phyloP scores from a whole-genome alignment of 495 filamentous ascomycete genomes.

The Halenospora varia region DNA sequence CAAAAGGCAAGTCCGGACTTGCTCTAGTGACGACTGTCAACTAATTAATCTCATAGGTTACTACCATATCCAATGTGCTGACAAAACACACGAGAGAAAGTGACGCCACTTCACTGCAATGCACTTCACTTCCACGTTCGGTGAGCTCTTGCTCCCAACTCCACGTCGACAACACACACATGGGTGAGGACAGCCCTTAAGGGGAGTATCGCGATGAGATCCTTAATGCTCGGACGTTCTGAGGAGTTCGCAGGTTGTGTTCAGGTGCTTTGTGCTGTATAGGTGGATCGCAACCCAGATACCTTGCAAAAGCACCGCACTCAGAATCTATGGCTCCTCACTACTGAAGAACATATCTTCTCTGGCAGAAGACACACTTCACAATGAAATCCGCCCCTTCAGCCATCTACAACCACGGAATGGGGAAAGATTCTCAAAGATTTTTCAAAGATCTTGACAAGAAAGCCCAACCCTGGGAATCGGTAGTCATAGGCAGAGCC shows the following conservation, averaged over 20 bases:
- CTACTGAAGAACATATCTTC: not conserved
- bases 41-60: not conserved
- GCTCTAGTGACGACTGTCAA: not conserved
- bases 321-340: not conserved
- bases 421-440: not conserved
- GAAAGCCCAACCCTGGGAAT: too few relatives aligned
- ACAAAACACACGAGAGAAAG: not conserved
- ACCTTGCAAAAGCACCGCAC: not conserved
- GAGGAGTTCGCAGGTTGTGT: not conserved
- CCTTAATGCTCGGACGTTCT: not conserved
- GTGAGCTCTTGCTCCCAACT: not conserved
- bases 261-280: not conserved
- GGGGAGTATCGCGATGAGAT: not conserved
- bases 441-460: not conserved
- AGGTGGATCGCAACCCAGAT: not conserved
- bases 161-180: not conserved
- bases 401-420: not conserved
- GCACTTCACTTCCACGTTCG: not conserved
- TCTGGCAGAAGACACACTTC: not conserved
- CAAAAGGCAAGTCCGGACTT: not conserved
- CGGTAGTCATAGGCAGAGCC: too few relatives aligned
- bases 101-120: not conserved
- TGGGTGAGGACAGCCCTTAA: not conserved
- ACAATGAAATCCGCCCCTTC: not conserved
- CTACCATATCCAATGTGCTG: not conserved